Percentiles rank a stretch among this genome's conserved stretches.
Evolutionary conservation across 805 yeast genomes (phyloP).

Genomic region (Saccharomycopsis javanensis): DNA sequence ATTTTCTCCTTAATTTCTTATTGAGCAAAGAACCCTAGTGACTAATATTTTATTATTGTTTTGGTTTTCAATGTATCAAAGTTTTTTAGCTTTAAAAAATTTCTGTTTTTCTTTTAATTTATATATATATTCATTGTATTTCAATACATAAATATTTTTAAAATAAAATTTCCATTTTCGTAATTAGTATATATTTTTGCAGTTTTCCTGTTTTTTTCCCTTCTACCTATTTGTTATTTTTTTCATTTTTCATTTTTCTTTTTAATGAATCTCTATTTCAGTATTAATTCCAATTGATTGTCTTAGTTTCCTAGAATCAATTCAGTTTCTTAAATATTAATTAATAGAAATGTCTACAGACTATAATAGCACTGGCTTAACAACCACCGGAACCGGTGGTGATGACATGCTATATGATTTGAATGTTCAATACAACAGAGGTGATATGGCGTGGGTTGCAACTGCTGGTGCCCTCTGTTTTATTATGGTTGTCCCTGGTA

Average conservation of each 20-base stretch:
- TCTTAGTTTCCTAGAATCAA: not conserved
- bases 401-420: conserved; percentile 64
- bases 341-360: conserved; percentile 24
- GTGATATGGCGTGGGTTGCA: conserved; percentile 81
- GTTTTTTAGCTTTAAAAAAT: not conserved
- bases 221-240: not conserved
- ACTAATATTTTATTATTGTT: not conserved
- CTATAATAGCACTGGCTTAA: conserved; percentile 32
- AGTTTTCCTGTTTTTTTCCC: not conserved
- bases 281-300: too few relatives aligned
- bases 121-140: too few relatives aligned
- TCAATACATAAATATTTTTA: too few relatives aligned
- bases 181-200: not conserved
- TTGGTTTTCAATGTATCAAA: not conserved
- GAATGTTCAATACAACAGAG: conserved; percentile 58
- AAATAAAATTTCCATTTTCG: not conserved
- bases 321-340: not conserved
- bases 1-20: not conserved
- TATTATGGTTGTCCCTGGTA: conserved; percentile 88
- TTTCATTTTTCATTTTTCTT: not conserved
- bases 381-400: conserved; percentile 69
- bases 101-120: too few relatives aligned
- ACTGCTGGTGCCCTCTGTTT: conserved; percentile 74
- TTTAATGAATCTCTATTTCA: not conserved
- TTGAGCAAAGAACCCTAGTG: not conserved